These are phyloP conservation scores for Sphaerulina vaccinii DNA, from an alignment of 2,329 filamentous ascomycete genomes.

Conservation along the genomic window DNA sequence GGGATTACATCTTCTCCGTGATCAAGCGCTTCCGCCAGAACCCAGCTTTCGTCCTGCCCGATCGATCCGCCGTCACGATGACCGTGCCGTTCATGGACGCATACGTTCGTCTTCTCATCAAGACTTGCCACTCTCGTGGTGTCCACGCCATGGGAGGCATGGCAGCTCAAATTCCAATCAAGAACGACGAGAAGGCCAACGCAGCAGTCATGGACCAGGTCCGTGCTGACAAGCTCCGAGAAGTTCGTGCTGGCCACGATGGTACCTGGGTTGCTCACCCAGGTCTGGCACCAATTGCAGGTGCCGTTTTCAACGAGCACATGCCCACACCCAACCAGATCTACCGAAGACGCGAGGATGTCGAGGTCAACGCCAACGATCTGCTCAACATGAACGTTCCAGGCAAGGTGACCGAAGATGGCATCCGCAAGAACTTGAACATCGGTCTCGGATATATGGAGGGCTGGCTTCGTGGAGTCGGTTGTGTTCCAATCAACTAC, in stretches of 20 bases:
- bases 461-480: constrained; percentile 90
- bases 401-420: constrained; percentile 85
- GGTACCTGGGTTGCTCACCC: constrained; percentile 98
- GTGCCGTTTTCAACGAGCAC: constrained; percentile 93
- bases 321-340: constrained; percentile 99
- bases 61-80: constrained; percentile 91
- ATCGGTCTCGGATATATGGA: constrained; percentile 99
- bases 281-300: constrained; percentile 81
- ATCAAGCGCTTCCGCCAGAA: constrained; percentile 99
- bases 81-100: constrained; percentile 97
- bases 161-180: constrained; percentile 98
- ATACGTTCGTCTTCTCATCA: constrained; percentile 94
- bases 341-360: constrained; percentile 85
- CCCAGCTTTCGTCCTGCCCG: constrained; percentile 86
- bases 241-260: constrained; percentile 92
- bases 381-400: constrained; percentile 98
- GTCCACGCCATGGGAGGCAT: constrained; percentile 99
- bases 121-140: constrained; percentile 93
- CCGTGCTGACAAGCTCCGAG: constrained; percentile 91
- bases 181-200: constrained; percentile 69
- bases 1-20: constrained; percentile 99
- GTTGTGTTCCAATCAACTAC: constrained; percentile 96
- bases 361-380: constrained; percentile 80
- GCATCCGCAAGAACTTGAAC: constrained; percentile 95
- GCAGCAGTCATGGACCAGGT: constrained; percentile 44